phyloP scores from a whole-genome alignment of 345 rosid species.

The Reutealis trisperma region DNA sequence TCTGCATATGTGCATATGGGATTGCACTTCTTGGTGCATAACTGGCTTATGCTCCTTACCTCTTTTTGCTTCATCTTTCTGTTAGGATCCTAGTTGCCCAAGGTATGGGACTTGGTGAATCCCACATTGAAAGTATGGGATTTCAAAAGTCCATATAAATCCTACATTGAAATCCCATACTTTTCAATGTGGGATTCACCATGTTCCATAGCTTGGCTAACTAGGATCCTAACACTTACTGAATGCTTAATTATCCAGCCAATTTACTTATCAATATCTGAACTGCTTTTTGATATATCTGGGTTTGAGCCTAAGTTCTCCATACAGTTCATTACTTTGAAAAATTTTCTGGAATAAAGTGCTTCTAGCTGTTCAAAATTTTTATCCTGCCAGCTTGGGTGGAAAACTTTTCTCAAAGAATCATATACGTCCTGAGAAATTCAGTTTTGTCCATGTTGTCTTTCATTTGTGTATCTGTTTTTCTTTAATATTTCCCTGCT shows the following conservation, averaged over 20 bases:
- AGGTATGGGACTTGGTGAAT: too few relatives aligned
- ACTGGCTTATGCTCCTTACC: too few relatives aligned
- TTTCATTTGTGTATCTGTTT: neutral
- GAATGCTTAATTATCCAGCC: neutral
- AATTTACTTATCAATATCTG: neutral
- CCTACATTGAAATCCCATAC: too few relatives aligned
- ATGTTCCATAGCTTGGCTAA: too few relatives aligned
- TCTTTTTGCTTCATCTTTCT: too few relatives aligned
- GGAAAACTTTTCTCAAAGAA: neutral
- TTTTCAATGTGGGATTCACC: too few relatives aligned
- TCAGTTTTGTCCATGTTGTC: neutral
- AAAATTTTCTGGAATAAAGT: neutral
- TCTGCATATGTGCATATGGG: neutral
- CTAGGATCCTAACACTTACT: too few relatives aligned
- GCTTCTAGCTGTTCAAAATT: neutral
- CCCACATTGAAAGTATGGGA: too few relatives aligned
- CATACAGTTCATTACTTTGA: neutral
- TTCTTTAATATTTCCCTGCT: constrained; percentile 18
- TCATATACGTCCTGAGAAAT: neutral
- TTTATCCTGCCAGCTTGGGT: neutral
- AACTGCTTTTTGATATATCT: neutral
- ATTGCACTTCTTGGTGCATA: neutral
- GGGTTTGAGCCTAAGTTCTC: neutral
- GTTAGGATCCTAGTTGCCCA: too few relatives aligned
- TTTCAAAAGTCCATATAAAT: too few relatives aligned